Percentiles rank a stretch among this genome's conserved stretches.
These are phyloP conservation scores for Elongisporangium anandrum DNA, from an alignment of 352 stramenopile genomes.

Conservation along the genomic window DNA sequence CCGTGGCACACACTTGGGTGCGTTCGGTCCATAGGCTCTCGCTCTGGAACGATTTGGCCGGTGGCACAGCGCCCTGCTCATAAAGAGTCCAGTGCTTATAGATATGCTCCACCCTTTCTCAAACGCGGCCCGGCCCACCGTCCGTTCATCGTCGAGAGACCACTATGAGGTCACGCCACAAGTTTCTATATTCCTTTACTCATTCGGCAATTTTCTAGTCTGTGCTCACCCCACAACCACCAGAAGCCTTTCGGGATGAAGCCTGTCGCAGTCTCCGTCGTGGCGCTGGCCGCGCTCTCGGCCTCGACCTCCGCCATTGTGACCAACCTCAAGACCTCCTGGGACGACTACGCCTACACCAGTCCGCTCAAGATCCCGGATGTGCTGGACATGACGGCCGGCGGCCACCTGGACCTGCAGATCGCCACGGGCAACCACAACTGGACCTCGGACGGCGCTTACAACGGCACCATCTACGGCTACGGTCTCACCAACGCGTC, in stretches of 20 bases:
- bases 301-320: conserved; percentile 4
- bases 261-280: conserved; percentile 9
- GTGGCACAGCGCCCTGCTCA: not conserved
- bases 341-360: conserved; percentile 34
- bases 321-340: conserved; percentile 30
- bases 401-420: conserved; percentile 38
- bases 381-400: conserved; percentile 36
- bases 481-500: conserved; percentile 33
- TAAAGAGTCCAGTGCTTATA: conserved; percentile 15
- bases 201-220: conserved; percentile 20
- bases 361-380: conserved; percentile 27
- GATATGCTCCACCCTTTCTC: conserved; percentile 1
- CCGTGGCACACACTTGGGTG: not conserved
- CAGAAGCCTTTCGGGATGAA: conserved; percentile 8
- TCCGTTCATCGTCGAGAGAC: too few species aligned
- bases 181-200: not conserved
- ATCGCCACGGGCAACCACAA: conserved; percentile 14
- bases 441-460: conserved; percentile 7
- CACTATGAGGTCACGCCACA: not conserved
- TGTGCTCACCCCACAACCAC: conserved; percentile 1
- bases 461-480: conserved; percentile 24
- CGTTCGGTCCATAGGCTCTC: not conserved
- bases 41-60: conserved; percentile 1
- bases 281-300: conserved; percentile 3
- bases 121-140: conserved; percentile 6